Base-by-base conservation (phyloP, 2,329 filamentous ascomycete genomes). In the Cercospora sp. region DNA sequence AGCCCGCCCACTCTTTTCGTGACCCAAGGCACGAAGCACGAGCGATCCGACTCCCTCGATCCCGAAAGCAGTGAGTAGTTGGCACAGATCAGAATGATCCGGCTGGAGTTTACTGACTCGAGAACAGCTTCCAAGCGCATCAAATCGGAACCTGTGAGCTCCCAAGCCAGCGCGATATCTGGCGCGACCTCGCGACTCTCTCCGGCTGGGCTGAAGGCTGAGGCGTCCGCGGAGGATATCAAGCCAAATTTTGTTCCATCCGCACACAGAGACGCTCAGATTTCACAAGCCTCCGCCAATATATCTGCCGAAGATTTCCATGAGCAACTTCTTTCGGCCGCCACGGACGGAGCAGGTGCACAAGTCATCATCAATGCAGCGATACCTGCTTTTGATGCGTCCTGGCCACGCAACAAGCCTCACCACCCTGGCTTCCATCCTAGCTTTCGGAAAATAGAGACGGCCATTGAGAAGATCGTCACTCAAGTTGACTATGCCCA, bases 401-500 rank as follows among this genome's bases (percentile, higher is more conserved):
- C 2, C 1, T 67, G 55, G 33, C 51, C 60, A 1, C 28, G 12
- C 0, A 45, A 63, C 9, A 61, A 62, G 3, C 65, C 65, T 1
- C 65, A 58, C 9, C 23, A 45, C n/a, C 60, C 65, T 4, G 65
- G 20, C 1, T 63, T 63, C 12, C 65, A 67, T 30, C 60, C 65
- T 12, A 58, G 12, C 13, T 20, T 63, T 28, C 5, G 12, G 3
- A 36, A 36, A 13, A 13, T 36, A 1, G 33, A 33, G 31, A 7
- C 2, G 4, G 31, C 31, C 10, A 2, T 33, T 13, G 31, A 7
- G 31, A 33, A 33, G 31, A 33, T 33, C 31, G 31, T 33, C 13
- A 33, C 31, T 9, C 7, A 33, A 13, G 31, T 33, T 33, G 31
- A 12, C 13, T 3, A 13, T 3, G 31, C 31, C 31, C 9, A 33